These are phyloP conservation scores for Pichia cabralensis DNA, from an alignment of 805 yeast genomes.

Conservation along the genomic window DNA sequence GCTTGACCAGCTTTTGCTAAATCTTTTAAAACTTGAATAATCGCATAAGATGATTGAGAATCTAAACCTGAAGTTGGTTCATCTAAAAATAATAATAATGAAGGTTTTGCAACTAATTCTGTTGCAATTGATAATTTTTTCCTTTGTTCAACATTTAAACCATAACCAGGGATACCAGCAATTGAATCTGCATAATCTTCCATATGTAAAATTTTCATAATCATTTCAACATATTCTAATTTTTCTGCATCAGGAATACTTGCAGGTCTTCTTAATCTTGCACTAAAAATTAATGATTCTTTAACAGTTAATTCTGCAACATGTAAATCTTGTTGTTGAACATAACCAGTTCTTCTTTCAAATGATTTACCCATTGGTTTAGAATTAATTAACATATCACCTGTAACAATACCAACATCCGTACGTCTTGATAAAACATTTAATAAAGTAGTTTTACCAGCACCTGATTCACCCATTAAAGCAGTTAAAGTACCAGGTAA, in stretches of 20 bases:
- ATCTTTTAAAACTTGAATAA: constrained; percentile 39
- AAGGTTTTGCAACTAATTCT: constrained; percentile 46
- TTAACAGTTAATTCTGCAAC: constrained; percentile 41
- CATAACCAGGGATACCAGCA: constrained; percentile 36
- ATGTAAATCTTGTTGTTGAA: constrained; percentile 47
- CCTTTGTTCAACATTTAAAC: constrained; percentile 45
- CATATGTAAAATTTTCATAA: constrained; percentile 32
- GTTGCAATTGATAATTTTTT: constrained; percentile 46
- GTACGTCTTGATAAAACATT: constrained; percentile 43
- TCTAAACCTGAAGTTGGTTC: constrained; percentile 56
- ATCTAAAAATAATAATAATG: constrained; percentile 42
- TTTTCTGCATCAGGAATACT: constrained; percentile 33
- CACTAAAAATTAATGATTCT: constrained; percentile 40
- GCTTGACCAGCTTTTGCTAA: constrained; percentile 46
- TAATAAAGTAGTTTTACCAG: constrained; percentile 51
- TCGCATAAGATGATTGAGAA: constrained; percentile 51
- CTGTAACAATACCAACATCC: constrained; percentile 43
- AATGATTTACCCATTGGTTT: constrained; percentile 37
- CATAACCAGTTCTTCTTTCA: constrained; percentile 46
- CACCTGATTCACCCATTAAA: constrained; percentile 57
- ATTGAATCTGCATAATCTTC: constrained; percentile 41
- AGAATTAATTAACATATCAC: constrained; percentile 48
- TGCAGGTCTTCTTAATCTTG: constrained; percentile 36
- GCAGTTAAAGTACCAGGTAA: constrained; percentile 51
- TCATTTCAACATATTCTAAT: constrained; percentile 32